Conservation (phyloP, 2,329 filamentous ascomycete genomes). For the Coniochaeta ligniaria region DNA sequence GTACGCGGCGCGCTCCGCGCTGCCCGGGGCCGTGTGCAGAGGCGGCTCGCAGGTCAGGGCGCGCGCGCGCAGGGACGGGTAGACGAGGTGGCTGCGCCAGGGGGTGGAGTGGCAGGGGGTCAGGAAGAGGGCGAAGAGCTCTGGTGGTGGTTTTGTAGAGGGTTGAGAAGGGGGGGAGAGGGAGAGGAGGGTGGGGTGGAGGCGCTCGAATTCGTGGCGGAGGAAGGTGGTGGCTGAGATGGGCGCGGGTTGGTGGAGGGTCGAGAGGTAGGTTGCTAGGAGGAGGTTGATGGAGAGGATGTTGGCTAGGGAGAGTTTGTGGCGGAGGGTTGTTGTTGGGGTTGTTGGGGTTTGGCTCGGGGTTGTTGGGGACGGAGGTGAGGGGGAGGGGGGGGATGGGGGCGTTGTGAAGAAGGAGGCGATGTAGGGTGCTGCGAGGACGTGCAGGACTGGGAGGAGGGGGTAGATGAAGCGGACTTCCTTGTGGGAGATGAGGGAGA, state of each 20-base stretch:
- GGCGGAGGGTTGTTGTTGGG: constrained; percentile 28
- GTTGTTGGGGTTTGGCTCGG: constrained; percentile 13
- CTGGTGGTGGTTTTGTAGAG: constrained; percentile 14
- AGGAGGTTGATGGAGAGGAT: constrained; percentile 60
- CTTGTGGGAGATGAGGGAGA: constrained; percentile 86
- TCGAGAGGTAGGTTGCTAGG: constrained; percentile 66
- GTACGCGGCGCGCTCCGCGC: constrained; percentile 59
- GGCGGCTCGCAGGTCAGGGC: constrained; percentile 89
- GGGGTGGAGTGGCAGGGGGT: constrained; percentile 96
- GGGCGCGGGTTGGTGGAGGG: constrained; percentile 74
- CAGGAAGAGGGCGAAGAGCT: constrained; percentile 69
- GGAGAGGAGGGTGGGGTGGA: constrained; percentile 36
- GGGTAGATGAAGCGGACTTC: constrained; percentile 97
- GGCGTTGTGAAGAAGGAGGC: constrained; percentile 54
- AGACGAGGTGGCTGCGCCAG: constrained; percentile 82
- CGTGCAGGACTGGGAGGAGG: constrained; percentile 76
- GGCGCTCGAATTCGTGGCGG: constrained; percentile 61
- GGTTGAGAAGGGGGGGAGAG: constrained; percentile 23
- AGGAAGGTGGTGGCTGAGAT: constrained; percentile 69
- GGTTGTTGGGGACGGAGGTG: constrained; percentile 14
- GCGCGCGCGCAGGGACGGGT: constrained; percentile 69
- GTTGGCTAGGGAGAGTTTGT: constrained; percentile 46
- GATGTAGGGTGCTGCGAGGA: constrained; percentile 65
- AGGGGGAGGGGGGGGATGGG: constrained; percentile 11
- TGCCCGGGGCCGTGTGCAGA: constrained; percentile 53